A percentile compares a stretch with the other conserved stretches of the same genome.
These are phyloP conservation scores for Gentiana straminea DNA, from an alignment of 257 asterid genomes.

Conservation along the genomic window DNA sequence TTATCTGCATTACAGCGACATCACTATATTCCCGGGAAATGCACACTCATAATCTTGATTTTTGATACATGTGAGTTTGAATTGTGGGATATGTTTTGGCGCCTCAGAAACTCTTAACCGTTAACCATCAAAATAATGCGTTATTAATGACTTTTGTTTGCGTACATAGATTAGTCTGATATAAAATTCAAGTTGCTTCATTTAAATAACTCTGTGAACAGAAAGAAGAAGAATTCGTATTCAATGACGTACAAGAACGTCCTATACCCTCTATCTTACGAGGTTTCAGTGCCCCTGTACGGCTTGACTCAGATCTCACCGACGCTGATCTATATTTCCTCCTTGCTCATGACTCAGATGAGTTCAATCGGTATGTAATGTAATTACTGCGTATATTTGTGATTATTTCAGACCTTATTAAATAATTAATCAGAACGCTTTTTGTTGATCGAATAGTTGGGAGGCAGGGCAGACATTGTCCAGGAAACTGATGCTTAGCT, in stretches of 20 bases:
- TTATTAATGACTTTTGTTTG: too few species aligned
- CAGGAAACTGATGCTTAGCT: slow-evolving; percentile 66
- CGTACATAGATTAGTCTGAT: too few species aligned
- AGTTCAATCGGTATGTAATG: slow-evolving; percentile 62
- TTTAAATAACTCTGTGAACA: slow-evolving; percentile 21
- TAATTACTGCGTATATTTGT: background rate
- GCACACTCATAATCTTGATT: too few species aligned
- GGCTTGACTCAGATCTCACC: slow-evolving; percentile 64
- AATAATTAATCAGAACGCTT: background rate
- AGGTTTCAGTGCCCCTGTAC: slow-evolving; percentile 82
- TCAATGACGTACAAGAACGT: slow-evolving; percentile 39
- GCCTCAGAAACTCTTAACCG: too few species aligned
- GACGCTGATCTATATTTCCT: slow-evolving; percentile 58
- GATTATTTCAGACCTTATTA: background rate
- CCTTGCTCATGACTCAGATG: slow-evolving; percentile 78
- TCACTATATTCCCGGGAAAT: too few species aligned
- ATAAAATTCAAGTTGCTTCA: slow-evolving; percentile 2
- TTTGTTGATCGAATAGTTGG: slow-evolving; percentile 40
- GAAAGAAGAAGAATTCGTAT: slow-evolving; percentile 75
- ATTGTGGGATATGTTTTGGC: background rate
- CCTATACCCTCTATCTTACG: slow-evolving; percentile 68
- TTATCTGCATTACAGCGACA: too few species aligned
- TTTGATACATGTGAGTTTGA: background rate
- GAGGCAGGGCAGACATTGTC: slow-evolving; percentile 78
- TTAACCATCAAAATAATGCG: too few species aligned